These are phyloP conservation scores for Posidonia australis DNA, from an alignment of 106 monocot genomes.

Conservation along the genomic window DNA sequence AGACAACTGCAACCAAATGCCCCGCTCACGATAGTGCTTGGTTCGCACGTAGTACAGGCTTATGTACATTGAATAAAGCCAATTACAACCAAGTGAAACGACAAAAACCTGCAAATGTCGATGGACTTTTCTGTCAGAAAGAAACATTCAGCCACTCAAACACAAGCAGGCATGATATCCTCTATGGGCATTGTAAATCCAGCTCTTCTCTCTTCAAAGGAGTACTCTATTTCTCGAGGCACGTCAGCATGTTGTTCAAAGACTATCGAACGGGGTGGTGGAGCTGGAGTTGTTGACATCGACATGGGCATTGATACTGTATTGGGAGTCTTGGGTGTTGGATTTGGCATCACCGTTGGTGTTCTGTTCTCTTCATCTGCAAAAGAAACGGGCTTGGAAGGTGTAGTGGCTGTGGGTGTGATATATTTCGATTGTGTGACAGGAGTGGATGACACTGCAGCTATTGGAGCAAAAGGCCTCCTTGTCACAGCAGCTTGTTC, in stretches of 20 bases:
- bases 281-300: conserved; percentile 13
- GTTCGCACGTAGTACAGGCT: too few species aligned
- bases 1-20: too few species aligned
- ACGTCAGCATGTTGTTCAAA: conserved; percentile 1
- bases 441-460: background rate
- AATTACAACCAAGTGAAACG: too few species aligned
- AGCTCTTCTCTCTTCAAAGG: conserved; percentile 30
- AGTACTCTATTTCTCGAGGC: conserved; percentile 18
- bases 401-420: background rate
- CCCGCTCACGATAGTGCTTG: too few species aligned
- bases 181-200: background rate
- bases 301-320: conserved; percentile 13
- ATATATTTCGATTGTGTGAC: conserved; percentile 1
- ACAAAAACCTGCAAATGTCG: too few species aligned
- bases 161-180: too few species aligned
- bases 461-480: conserved; percentile 26
- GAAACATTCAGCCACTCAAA: too few species aligned
- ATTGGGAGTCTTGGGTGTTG: conserved; percentile 21
- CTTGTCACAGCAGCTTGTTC: conserved; percentile 8
- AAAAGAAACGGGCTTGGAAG: background rate
- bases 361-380: conserved; percentile 25
- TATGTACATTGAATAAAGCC: background rate
- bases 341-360: background rate
- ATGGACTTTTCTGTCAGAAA: too few species aligned
- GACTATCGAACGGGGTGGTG: background rate